Evolutionary conservation across 2,329 filamentous ascomycete species (phyloP).

Genomic region (Penicillium olsonii): DNA sequence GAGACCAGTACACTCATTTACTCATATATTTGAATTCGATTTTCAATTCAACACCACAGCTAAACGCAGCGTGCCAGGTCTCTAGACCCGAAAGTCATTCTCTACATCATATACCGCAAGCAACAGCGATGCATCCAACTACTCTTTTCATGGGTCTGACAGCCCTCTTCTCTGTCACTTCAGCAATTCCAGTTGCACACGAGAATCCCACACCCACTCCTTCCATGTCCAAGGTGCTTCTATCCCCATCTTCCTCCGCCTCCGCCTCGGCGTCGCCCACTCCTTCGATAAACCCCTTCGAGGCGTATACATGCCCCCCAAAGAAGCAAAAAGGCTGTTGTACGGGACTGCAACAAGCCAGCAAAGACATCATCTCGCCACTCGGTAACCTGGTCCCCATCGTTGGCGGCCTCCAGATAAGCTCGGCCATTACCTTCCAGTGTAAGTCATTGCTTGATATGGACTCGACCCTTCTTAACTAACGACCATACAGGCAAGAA

Average conservation of each 20-base stretch:
- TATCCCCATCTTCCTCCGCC: constrained; percentile 2
- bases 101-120: neutral
- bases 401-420: constrained; percentile 21
- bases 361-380: constrained; percentile 15
- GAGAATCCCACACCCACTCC: constrained; percentile 4
- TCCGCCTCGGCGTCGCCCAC: constrained; percentile 12
- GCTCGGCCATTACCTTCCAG: constrained; percentile 26
- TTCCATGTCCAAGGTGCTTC: constrained; percentile 1
- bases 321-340: constrained; percentile 31
- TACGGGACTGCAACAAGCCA: constrained; percentile 17
- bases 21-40: neutral
- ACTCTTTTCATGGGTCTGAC: constrained; percentile 13
- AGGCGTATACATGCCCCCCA: constrained; percentile 24
- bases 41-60: neutral
- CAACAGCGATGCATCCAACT: constrained; percentile 13
- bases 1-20: constrained; percentile 1
- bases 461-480: neutral
- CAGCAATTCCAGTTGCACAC: constrained; percentile 15
- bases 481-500: constrained; percentile 16
- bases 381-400: constrained; percentile 26
- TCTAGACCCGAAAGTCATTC: neutral
- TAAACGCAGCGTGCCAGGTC: neutral
- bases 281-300: constrained; percentile 9
- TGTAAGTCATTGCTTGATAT: constrained; percentile 24
- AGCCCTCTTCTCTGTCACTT: constrained; percentile 11